Percentiles rank a stretch among this genome's conserved stretches.
phyloP scores from a whole-genome alignment of 192 early-diverging fungal species.

The Glomus cerebriforme region DNA sequence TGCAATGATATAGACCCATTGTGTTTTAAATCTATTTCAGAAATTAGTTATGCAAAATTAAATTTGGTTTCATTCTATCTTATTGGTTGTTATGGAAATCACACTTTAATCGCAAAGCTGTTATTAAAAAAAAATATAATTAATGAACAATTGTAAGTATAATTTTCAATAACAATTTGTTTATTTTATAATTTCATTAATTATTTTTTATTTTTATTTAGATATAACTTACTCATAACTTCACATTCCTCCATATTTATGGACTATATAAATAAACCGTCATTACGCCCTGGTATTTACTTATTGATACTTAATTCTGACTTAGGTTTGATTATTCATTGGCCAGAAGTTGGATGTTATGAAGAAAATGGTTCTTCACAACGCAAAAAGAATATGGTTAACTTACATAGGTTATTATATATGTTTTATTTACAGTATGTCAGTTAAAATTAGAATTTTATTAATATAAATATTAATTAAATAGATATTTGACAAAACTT shows the following conservation, averaged over 20 bases:
- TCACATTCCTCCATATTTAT: not conserved
- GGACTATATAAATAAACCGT: not conserved
- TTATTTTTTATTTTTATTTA: not conserved
- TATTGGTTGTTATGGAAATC: too few species aligned
- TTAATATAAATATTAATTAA: too few species aligned
- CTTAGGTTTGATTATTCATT: too few species aligned
- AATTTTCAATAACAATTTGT: not conserved
- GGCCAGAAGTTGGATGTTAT: slow-evolving; percentile 27
- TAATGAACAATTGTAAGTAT: slow-evolving; percentile 9
- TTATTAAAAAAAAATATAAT: slow-evolving; percentile 9
- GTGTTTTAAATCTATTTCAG: slow-evolving; percentile 15
- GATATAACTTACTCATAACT: not conserved
- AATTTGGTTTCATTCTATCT: not conserved
- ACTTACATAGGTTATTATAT: slow-evolving; percentile 27
- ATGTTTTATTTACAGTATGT: too few species aligned
- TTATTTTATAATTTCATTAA: not conserved
- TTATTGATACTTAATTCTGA: not conserved
- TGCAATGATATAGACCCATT: slow-evolving; percentile 16
- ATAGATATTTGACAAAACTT: too few species aligned
- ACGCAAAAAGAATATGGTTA: slow-evolving; percentile 33
- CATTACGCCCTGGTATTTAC: not conserved
- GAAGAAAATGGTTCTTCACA: slow-evolving; percentile 20
- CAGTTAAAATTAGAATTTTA: too few species aligned
- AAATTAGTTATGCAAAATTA: slow-evolving; percentile 17
- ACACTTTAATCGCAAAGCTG: slow-evolving; percentile 16